Evolutionary conservation across 179 eudicot species (phyloP).

Genomic region (Gypsophila paniculata): DNA sequence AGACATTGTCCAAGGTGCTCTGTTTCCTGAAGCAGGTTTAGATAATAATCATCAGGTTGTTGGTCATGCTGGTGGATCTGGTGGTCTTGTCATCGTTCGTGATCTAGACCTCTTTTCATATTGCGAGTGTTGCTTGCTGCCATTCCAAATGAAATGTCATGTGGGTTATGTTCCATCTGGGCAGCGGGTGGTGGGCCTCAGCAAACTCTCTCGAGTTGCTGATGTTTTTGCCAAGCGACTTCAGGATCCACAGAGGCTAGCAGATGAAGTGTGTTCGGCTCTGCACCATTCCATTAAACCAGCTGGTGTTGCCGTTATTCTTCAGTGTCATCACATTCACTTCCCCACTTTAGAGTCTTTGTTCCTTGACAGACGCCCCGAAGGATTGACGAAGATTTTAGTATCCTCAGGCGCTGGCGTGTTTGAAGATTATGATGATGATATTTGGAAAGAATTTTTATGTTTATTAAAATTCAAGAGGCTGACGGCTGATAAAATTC

Average conservation of each 20-base stretch:
- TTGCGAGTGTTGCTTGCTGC: constrained; percentile 79
- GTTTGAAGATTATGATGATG: constrained; percentile 43
- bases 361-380: constrained; percentile 38
- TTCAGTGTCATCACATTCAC: constrained; percentile 63
- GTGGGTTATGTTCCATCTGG: constrained; percentile 79
- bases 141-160: constrained; percentile 77
- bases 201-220: constrained; percentile 79
- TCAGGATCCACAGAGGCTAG: constrained; percentile 70
- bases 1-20: constrained; percentile 76
- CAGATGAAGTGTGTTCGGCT: constrained; percentile 61
- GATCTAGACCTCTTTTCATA: constrained; percentile 79
- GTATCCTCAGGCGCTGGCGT: constrained; percentile 64
- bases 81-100: constrained; percentile 79
- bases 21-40: constrained; percentile 78
- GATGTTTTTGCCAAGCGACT: constrained; percentile 74
- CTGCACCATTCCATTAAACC: constrained; percentile 57
- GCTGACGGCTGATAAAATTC: constrained; percentile 26
- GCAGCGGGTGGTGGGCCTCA: constrained; percentile 70
- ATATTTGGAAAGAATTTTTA: constrained; percentile 54
- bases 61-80: constrained; percentile 83
- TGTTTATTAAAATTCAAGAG: constrained; percentile 51
- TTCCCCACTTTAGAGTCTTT: constrained; percentile 48
- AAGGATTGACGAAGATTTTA: constrained; percentile 36
- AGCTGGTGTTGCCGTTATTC: constrained; percentile 63
- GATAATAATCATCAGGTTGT: constrained; percentile 35